Percentiles rank a stretch among this genome's conserved stretches.
These are phyloP conservation scores for Botryotinia globosa DNA, from an alignment of 2,329 filamentous ascomycete species.

Conservation along the genomic window DNA sequence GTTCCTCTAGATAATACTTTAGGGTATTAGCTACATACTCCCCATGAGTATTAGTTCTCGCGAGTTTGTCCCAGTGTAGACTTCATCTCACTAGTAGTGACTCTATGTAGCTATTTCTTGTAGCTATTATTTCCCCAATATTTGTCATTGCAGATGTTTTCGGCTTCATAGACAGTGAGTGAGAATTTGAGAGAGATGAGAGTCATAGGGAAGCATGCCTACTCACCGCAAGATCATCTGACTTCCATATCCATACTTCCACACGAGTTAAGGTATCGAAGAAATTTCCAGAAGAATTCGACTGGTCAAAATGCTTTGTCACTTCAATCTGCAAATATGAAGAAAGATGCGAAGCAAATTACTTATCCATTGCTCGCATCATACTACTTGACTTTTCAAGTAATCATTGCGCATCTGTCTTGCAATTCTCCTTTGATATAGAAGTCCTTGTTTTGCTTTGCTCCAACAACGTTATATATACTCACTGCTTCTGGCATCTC, in stretches of 20 bases:
- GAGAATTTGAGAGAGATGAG: background rate
- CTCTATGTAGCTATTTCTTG: background rate
- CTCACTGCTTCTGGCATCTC: background rate
- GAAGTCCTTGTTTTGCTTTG: background rate
- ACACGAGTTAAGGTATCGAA: background rate
- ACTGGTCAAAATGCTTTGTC: background rate
- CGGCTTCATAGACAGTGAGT: background rate
- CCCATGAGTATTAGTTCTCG: background rate
- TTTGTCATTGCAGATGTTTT: background rate
- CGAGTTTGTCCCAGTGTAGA: background rate
- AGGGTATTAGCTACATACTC: background rate
- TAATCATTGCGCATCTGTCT: background rate
- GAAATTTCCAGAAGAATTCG: background rate
- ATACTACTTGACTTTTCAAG: background rate
- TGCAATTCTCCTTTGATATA: background rate
- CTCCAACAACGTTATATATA: background rate
- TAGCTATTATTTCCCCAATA: background rate
- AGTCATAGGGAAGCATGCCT: background rate
- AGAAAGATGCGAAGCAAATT: background rate
- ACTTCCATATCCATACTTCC: background rate
- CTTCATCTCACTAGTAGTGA: background rate
- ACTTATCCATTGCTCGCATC: background rate
- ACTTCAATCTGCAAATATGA: background rate
- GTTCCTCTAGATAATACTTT: background rate
- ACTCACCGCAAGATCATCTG: background rate